Evolutionary conservation across 2,329 filamentous ascomycete species (phyloP).

Genomic region (Aspergillus sp.): DNA sequence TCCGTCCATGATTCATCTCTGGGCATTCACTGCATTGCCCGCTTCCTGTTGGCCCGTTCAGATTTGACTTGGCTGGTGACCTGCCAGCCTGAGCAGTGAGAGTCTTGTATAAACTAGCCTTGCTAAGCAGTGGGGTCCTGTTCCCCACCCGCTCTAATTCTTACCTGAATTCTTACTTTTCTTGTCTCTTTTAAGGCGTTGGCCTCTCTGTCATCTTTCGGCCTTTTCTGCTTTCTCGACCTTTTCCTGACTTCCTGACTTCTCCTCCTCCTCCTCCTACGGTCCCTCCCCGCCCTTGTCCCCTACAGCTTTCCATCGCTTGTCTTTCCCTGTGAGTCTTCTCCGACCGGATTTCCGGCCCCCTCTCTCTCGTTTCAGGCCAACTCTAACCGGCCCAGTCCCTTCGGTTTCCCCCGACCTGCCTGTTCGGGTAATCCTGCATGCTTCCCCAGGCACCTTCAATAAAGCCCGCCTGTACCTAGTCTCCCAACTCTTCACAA

Average conservation of each 20-base stretch:
- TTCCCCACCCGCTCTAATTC: constrained; percentile 3
- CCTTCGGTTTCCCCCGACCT: background rate
- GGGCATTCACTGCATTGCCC: no score
- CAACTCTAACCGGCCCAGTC: background rate
- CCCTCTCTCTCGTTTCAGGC: background rate
- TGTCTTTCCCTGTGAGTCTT: background rate
- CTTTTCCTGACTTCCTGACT: background rate
- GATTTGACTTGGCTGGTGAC: no score
- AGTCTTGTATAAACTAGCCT: background rate
- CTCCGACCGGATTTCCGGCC: background rate
- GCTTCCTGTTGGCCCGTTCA: no score
- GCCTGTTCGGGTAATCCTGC: constrained; percentile 7
- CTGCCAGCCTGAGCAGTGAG: no score
- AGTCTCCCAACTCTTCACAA: constrained; percentile 3
- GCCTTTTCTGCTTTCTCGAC: constrained; percentile 9
- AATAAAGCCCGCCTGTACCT: background rate
- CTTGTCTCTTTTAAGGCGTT: background rate
- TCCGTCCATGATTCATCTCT: background rate
- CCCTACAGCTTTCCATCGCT: background rate
- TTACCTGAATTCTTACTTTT: background rate
- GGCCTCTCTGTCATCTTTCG: background rate
- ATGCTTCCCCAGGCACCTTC: background rate
- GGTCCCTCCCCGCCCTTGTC: constrained; percentile 12
- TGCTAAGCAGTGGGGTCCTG: constrained; percentile 5
- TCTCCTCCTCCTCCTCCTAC: constrained; percentile 9